Evolutionary conservation across 441 rosid species (phyloP), one percentile per base, ranked within the genome.

Genomic region (Gossypium schwendimanii): DNA sequence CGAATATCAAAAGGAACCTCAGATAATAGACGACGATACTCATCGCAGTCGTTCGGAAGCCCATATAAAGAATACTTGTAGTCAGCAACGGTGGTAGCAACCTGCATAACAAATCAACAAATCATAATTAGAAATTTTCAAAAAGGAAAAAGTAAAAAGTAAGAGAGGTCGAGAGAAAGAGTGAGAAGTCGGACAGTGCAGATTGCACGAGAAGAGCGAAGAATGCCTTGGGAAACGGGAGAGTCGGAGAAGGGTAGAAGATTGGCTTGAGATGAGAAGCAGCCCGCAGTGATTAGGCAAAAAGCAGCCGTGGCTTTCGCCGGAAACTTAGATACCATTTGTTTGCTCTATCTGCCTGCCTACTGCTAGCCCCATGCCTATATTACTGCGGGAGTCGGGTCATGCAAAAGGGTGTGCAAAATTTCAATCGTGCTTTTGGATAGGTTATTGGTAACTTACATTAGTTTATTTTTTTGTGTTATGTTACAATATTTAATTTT

Each of bases 191-290:
- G 45, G 72, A 92, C 95, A 26, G 93, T 74, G 65, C 82, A 80
- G 69, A 90, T 53, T 11, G 98, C 91, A 75, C 94, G 96, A 81
- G 83, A 87, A 28, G 96, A 87, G 63, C 91, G 93, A 64, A 82
- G 69, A 41, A 87, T 47, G 79, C 85, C 88, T 71, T 84, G 82
- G 14, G 83, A 65, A 71, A 44, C 18, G 17, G 80, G 60, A 65
- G 84, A 75, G 65, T 84, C 75, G 9, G 24, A 55, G 49, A 77
- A 55, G 20, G 79, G 59, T 6, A 61, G 77, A 62, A 70, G 61
- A 68, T 73, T 36, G 79, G 89, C 79, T 2, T 84, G 82, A 47
- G 84, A 31, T 23, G 89, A 65, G 71, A 88, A 39, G 65, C 93
- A 90, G 17, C 91, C 41, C 76, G 81, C 80, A 2, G 92, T 76